phyloP scores from a whole-genome alignment of 2,329 filamentous ascomycete species.

The Periconia sp. region DNA sequence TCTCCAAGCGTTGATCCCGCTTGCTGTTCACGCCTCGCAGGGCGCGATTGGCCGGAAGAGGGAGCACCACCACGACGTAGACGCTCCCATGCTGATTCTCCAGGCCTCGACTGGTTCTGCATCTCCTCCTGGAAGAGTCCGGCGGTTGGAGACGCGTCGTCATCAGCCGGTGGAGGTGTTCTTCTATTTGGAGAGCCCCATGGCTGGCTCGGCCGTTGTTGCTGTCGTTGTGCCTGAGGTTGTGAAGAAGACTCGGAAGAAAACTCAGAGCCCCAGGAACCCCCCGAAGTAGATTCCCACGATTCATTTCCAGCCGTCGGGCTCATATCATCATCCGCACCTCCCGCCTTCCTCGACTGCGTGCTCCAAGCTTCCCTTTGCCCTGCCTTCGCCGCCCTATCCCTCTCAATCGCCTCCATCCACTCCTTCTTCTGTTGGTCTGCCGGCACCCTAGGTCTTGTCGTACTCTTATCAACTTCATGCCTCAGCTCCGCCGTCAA shows the following conservation, averaged over 20 bases:
- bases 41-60: constrained; percentile 17
- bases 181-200: constrained; percentile 30
- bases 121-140: constrained; percentile 42
- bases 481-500: constrained; percentile 45
- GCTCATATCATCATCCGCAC: constrained; percentile 48
- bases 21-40: constrained; percentile 27
- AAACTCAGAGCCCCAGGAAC: constrained; percentile 26
- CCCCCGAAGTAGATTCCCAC: constrained; percentile 15
- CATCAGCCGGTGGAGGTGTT: constrained; percentile 20
- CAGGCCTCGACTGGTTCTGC: constrained; percentile 23
- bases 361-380: not conserved
- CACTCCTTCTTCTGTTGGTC: constrained; percentile 2
- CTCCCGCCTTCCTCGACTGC: constrained; percentile 1
- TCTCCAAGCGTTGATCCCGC: constrained; percentile 47
- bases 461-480: constrained; percentile 19
- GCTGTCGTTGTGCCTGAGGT: constrained; percentile 1
- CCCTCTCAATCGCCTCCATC: constrained; percentile 3
- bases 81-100: constrained; percentile 53
- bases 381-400: constrained; percentile 11
- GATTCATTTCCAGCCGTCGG: constrained; percentile 45
- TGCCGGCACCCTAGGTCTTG: not conserved
- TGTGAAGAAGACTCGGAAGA: constrained; percentile 30
- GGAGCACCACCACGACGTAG: constrained; percentile 44
- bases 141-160: constrained; percentile 49
- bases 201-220: constrained; percentile 5